Percentiles rank a stretch among this genome's conserved stretches.
Conservation (phyloP, 2,329 filamentous ascomycete species). For the Alternaria sp. region DNA sequence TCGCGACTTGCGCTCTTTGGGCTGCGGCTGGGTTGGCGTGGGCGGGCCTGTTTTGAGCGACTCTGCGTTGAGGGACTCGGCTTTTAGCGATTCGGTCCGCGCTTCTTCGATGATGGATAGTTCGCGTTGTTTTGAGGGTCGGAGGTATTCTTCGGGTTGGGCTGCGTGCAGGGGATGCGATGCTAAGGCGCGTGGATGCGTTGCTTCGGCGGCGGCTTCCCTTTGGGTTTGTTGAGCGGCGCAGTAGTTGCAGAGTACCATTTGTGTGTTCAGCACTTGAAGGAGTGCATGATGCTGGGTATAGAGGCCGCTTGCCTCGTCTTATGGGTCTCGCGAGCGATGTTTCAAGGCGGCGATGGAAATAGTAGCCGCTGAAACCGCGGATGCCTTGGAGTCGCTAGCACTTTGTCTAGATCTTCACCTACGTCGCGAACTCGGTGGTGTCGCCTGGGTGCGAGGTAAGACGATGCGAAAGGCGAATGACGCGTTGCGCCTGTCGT, state of each 20-base stretch:
- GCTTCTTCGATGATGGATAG: not conserved
- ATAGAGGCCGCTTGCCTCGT: not conserved
- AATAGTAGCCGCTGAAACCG: slow-evolving; percentile 11
- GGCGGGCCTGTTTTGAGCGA: not conserved
- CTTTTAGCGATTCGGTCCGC: not conserved
- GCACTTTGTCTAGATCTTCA: not conserved
- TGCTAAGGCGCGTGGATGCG: not conserved
- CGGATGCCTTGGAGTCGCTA: not conserved
- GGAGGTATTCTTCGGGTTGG: not conserved
- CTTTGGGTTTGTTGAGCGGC: not conserved
- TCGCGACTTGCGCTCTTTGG: not conserved
- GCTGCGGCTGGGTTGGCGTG: not conserved
- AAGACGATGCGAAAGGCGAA: not conserved
- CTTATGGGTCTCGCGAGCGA: not conserved
- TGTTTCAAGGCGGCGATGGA: slow-evolving; percentile 4
- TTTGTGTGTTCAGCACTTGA: slow-evolving; percentile 2
- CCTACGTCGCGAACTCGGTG: not conserved
- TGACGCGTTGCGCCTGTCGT: not conserved
- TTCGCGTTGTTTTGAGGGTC: not conserved
- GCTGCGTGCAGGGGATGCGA: not conserved
- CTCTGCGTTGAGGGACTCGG: not conserved
- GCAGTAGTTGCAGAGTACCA: slow-evolving; percentile 14
- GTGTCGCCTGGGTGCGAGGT: not conserved
- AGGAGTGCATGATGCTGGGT: not conserved
- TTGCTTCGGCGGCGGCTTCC: not conserved